Base-by-base conservation (phyloP, 305 asterid species). In the Rubia peregrina region DNA sequence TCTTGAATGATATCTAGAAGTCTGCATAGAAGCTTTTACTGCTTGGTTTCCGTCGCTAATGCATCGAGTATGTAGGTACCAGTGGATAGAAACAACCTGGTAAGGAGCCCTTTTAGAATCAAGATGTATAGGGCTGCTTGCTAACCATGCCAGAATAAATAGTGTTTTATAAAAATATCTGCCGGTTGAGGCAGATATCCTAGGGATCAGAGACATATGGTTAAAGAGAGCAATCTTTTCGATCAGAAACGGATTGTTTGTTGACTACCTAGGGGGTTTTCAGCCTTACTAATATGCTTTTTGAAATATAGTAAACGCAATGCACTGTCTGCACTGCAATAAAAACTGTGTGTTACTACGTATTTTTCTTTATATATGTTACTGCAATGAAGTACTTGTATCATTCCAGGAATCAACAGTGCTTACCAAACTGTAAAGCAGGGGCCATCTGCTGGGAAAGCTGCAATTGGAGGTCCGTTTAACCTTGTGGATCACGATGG, bases 401-500 rank as follows among this genome's bases (percentile, higher is more conserved):
- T 51, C 69, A 24, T 43, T 83, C 84, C 88, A 92, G 98, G 77
- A 63, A 81, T 90, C 76, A 83, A 71, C 74, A 83, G 41, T 57
- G 87, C 94, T 69, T 86, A 96, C 51, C 85, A 75, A 68, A 83
- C 84, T 0, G 92, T 84, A 69, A 88, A 76, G 69, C 85, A 90
- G 60, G 96, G 96, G 13, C 95, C 97, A 19, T 90, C 97, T 19
- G 94, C 61, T 19, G 98, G 98, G 79, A 90, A 85, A 80, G 92
- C 97, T 19, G 90, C 92, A 42, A 89, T 93, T 75, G 97, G 97
- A 46, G 97, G 97, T 65, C 95, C 97, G 43, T 93, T 93, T 78
- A 89, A 73, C 83, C 97, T 93, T 67, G 75, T 90, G 65, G 93
- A 93, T 80, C 98, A 93, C 69, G 80, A 84, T 57, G 98, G 97